These are phyloP conservation scores for Cyberlindnera misumaiensis DNA, from an alignment of 805 yeast species.

Conservation along the genomic window DNA sequence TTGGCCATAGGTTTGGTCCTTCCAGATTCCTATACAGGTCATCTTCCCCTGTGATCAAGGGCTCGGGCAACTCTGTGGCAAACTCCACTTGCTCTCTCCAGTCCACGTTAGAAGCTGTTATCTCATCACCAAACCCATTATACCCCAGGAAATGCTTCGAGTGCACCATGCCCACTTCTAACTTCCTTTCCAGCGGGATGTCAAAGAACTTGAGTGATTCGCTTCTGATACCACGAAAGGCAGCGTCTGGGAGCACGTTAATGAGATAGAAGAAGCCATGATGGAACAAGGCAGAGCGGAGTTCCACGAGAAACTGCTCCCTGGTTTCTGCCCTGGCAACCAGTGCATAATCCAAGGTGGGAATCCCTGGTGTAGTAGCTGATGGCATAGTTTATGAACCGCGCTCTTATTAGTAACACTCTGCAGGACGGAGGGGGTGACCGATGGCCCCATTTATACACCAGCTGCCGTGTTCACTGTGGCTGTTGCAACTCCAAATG, in stretches of 20 bases:
- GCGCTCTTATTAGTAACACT: too few relatives aligned
- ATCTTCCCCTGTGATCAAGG: constrained; percentile 21
- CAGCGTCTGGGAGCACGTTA: constrained; percentile 36
- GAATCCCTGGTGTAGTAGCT: constrained; percentile 19
- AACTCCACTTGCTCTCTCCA: constrained; percentile 47
- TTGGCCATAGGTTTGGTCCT: constrained; percentile 44
- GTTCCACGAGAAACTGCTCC: constrained; percentile 11
- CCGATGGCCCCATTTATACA: too few relatives aligned
- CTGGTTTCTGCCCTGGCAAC: constrained; percentile 37
- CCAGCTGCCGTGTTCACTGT: too few relatives aligned
- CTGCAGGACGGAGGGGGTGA: too few relatives aligned
- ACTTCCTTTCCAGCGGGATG: constrained; percentile 33
- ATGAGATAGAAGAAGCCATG: constrained; percentile 37
- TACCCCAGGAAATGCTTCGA: constrained; percentile 41
- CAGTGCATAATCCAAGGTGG: constrained; percentile 37
- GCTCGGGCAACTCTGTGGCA: constrained; percentile 42
- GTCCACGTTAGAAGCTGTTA: constrained; percentile 37
- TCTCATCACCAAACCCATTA: constrained; percentile 39
- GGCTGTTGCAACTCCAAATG: too few relatives aligned
- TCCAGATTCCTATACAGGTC: constrained; percentile 36
- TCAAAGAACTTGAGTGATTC: constrained; percentile 33
- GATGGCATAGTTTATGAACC: too few relatives aligned
- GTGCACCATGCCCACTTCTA: constrained; percentile 34
- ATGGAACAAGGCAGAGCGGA: constrained; percentile 46
- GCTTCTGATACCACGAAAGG: constrained; percentile 23